Percentiles rank a stretch among this genome's conserved stretches.
Conservation (phyloP, 75 land plant species). For the Selaginella tamariscina region DNA sequence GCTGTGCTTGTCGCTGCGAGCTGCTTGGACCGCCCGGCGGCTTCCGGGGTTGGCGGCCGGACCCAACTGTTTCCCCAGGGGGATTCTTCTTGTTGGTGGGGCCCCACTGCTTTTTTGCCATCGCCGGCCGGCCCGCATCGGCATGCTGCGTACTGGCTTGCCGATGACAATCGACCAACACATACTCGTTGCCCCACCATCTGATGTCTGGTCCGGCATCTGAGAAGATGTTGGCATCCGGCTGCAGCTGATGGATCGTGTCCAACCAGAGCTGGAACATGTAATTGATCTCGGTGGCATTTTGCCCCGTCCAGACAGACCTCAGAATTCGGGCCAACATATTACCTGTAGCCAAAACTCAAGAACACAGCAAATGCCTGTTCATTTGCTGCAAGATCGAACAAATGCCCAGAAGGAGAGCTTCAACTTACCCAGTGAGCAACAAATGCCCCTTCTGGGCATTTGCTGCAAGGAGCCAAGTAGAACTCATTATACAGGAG, state of each 20-base stretch:
- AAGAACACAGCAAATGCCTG: conserved; percentile 1
- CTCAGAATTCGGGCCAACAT: conserved; percentile 61
- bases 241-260: conserved; percentile 56
- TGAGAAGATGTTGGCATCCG: conserved; percentile 79
- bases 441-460: conserved; percentile 73
- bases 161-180: conserved; percentile 53
- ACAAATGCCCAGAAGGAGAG: not conserved
- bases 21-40: too few species aligned
- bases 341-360: too few species aligned
- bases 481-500: conserved; percentile 70
- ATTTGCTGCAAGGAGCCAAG: too few species aligned
- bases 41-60: too few species aligned
- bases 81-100: too few species aligned
- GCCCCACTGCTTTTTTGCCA: too few species aligned
- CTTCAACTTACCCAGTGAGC: conserved; percentile 37
- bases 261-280: conserved; percentile 64
- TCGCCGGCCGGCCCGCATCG: too few species aligned
- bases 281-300: conserved; percentile 70
- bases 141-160: too few species aligned
- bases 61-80: too few species aligned
- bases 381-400: not conserved
- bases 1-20: too few species aligned
- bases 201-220: conserved; percentile 83
- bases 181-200: conserved; percentile 86
- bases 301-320: conserved; percentile 85